phyloP scores from a whole-genome alignment of 371 early-diverging fungal species.

The Rhizopus arrhizus region DNA sequence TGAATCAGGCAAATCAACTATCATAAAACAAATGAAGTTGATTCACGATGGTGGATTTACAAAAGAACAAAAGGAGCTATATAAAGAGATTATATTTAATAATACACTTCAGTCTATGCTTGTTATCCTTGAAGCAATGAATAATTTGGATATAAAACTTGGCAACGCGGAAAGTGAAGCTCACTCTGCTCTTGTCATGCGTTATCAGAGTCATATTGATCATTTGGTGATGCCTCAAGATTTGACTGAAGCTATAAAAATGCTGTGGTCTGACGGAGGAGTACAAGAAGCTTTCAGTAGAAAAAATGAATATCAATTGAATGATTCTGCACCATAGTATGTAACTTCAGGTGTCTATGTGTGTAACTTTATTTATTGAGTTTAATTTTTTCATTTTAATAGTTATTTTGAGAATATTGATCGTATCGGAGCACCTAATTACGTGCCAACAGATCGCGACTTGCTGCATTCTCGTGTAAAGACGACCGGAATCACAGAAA shows the following conservation, averaged over 20 bases:
- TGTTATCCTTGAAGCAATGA: conserved; percentile 94
- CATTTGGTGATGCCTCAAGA: conserved; percentile 78
- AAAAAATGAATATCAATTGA: conserved; percentile 92
- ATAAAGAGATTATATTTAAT: conserved; percentile 92
- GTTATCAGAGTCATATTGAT: conserved; percentile 82
- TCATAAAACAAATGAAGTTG: conserved; percentile 96
- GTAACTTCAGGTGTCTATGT: conserved; percentile 25
- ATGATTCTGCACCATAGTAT: conserved; percentile 91
- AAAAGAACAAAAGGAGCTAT: conserved; percentile 82
- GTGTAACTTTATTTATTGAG: conserved; percentile 3
- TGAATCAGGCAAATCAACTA: conserved; percentile 97
- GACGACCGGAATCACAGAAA: conserved; percentile 91
- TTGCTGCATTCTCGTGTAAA: conserved; percentile 85
- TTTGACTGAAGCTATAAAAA: conserved; percentile 74
- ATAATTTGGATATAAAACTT: conserved; percentile 71
- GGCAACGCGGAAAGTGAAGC: conserved; percentile 61
- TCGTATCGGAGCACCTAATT: conserved; percentile 78
- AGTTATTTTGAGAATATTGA: conserved; percentile 93
- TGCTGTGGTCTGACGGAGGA: conserved; percentile 84
- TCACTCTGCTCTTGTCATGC: conserved; percentile 70
- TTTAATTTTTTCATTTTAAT: conserved; percentile 1
- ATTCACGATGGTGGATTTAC: conserved; percentile 95
- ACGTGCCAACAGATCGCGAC: conserved; percentile 89
- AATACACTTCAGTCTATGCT: conserved; percentile 94
- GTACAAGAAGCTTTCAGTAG: conserved; percentile 82